These are phyloP conservation scores for Aspergillus brasiliensis DNA, from an alignment of 2,329 filamentous ascomycete genomes.

Conservation along the genomic window DNA sequence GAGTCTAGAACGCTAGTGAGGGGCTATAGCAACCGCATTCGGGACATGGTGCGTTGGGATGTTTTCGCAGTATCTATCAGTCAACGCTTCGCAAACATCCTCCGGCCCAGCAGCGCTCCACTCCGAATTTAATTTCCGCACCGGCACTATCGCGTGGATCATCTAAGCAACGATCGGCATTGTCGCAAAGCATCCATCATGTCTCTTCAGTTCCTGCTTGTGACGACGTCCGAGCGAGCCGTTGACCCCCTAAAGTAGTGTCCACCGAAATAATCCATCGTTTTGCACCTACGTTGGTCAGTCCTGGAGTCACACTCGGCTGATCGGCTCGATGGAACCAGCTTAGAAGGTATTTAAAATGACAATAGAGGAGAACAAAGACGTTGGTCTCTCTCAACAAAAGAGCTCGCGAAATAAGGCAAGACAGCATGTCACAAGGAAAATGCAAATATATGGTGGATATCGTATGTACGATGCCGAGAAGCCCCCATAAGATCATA, in stretches of 20 bases:
- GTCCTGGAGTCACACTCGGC: neutral
- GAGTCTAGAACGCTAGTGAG: neutral
- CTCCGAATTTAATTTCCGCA: slow-evolving; percentile 7
- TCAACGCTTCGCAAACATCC: neutral
- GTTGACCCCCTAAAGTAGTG: neutral
- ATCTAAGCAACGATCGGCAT: slow-evolving; percentile 6
- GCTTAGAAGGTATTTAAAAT: neutral
- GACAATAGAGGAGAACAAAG: neutral
- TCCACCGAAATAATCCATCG: neutral
- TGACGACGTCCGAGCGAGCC: neutral
- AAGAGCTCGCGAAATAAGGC: neutral
- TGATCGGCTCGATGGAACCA: neutral
- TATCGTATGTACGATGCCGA: slow-evolving; percentile 12
- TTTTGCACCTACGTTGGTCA: neutral
- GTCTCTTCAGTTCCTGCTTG: neutral
- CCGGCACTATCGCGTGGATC: slow-evolving; percentile 7
- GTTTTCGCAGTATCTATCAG: neutral
- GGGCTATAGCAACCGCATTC: neutral
- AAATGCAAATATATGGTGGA: slow-evolving; percentile 14
- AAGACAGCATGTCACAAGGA: neutral
- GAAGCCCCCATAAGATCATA: neutral
- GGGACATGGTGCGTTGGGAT: neutral
- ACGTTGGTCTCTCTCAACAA: neutral
- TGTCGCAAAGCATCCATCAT: neutral
- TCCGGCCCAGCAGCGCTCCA: neutral